Conservation (phyloP, 148 eudicot genomes). For the Limonium bicolor region DNA sequence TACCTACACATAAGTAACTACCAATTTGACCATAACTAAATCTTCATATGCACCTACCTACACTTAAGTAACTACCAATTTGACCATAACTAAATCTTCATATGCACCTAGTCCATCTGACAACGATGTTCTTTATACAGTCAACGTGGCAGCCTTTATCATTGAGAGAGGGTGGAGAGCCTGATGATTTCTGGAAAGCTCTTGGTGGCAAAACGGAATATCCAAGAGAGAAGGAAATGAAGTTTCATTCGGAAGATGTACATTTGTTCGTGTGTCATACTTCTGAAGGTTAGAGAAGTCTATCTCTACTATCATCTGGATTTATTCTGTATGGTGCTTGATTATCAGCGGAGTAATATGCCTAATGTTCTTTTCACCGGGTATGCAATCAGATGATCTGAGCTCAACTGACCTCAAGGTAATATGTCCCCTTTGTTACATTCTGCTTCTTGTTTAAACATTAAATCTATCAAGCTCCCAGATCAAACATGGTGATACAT, state of each 20-base stretch:
- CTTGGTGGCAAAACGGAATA: slow-evolving; percentile 27
- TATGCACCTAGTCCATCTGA: too few relatives aligned
- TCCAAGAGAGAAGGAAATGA: slow-evolving; percentile 15
- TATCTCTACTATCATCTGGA: not conserved
- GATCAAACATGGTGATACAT: too few relatives aligned
- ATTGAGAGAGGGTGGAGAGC: slow-evolving; percentile 30
- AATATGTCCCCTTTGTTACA: not conserved
- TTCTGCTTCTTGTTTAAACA: not conserved
- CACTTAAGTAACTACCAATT: not conserved
- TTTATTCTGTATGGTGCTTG: slow-evolving; percentile 7
- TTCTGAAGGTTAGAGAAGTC: slow-evolving; percentile 13
- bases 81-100: not conserved
- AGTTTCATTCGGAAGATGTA: slow-evolving; percentile 15
- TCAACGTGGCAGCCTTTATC: slow-evolving; percentile 30
- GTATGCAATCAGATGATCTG: not conserved
- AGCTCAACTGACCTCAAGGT: slow-evolving; percentile 26
- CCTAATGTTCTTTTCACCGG: slow-evolving; percentile 12
- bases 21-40: too few relatives aligned
- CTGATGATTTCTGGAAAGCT: slow-evolving; percentile 22
- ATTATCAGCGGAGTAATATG: slow-evolving; percentile 8
- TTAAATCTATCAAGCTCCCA: too few relatives aligned
- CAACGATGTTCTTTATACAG: slow-evolving; percentile 8
- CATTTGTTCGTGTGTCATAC: slow-evolving; percentile 17
- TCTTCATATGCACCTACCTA: not conserved
- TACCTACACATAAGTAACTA: too few relatives aligned